Evolutionary conservation across 257 asterid species (phyloP).

Genomic region (Solanum gandarillasii): DNA sequence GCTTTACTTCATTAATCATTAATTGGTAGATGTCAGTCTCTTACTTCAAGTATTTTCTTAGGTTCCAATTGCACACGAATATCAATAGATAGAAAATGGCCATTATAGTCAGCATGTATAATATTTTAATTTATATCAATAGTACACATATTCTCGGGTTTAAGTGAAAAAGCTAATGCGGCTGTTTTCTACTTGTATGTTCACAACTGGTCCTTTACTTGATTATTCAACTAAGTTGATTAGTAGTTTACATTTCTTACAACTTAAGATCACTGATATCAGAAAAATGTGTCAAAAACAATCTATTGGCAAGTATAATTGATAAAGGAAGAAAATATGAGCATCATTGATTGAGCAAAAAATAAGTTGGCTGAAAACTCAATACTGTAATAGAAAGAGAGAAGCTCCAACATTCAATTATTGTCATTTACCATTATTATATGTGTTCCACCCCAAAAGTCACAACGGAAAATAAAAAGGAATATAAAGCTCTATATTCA

Average conservation of each 20-base stretch:
- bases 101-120: neutral
- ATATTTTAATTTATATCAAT: no score
- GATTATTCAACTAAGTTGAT: neutral
- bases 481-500: neutral
- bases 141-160: neutral
- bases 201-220: neutral
- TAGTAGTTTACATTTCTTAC: neutral
- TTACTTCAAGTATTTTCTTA: neutral
- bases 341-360: neutral
- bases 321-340: neutral
- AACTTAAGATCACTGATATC: no score
- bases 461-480: neutral
- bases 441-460: neutral
- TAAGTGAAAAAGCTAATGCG: neutral
- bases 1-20: neutral
- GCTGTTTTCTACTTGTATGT: neutral
- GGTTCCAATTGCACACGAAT: neutral
- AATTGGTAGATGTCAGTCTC: neutral
- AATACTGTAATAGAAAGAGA: neutral
- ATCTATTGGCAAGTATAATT: neutral
- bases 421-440: neutral
- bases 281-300: neutral
- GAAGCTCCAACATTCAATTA: neutral
- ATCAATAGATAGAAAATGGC: neutral
- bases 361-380: neutral